Evolutionary conservation across 768 basidiomycete species (phyloP), one percentile per base, ranked within the genome.

Genomic region (Boletus coccyginus): DNA sequence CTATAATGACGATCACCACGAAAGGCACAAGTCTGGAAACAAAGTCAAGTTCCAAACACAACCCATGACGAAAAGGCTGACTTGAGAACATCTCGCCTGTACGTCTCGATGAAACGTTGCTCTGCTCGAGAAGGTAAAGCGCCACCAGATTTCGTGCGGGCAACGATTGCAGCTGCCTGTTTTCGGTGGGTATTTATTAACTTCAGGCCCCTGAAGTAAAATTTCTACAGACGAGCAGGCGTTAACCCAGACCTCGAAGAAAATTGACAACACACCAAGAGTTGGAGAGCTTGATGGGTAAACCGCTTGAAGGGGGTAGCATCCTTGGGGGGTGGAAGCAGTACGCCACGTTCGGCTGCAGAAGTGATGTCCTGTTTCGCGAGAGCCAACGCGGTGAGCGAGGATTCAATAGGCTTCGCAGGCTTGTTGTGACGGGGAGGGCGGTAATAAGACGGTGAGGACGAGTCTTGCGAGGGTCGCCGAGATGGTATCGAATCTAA

Each of bases 141-240:
- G 10, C 89, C 90, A 5, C 87, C 90, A 5, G 75, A 70, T 57
- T 74, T 73, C 24, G 86, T 75, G 38, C 91, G 82, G 7, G 75
- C 73, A 21, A 69, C 74, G 47, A 94, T 89, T 11, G 71, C 75
- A 7, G 73, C 70, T 17, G 79, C 83, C 41, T 83, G 78, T 61
- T 75, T 75, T 16, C 83, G 77, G 58, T 92, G 82, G 36, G 78
- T 77, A 64, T 82, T 81, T 59, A 94, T 84, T 56, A 88, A 77
- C 70, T 86, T 90, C 55, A 89, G 74, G 29, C 91, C 92, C 36
- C 83, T 78, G 64, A 77, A 86, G 72, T 94, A 94, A 71, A 94
- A 94, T 87, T 92, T 92, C 87, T 87, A 64, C 11, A 7, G 1
- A 35, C 36, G 32, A 32, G 21, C 3, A 10, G 17, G 19, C 21